Evolutionary conservation across 768 basidiomycete genomes (phyloP).

Genomic region (Phylloporus sp.): DNA sequence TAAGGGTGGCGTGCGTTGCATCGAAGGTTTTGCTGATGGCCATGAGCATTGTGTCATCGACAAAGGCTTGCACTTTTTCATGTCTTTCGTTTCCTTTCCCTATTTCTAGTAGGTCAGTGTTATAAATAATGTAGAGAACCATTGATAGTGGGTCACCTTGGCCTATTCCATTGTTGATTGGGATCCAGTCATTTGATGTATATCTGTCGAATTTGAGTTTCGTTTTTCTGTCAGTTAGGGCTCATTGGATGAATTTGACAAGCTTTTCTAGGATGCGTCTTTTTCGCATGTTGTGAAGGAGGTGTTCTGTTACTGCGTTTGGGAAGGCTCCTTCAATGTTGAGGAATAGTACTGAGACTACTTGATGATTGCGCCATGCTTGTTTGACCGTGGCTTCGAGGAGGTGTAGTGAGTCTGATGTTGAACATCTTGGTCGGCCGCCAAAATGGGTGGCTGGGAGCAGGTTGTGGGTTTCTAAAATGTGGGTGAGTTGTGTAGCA

Average conservation of each 20-base stretch:
- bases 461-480: neutral
- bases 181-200: slow-evolving; percentile 11
- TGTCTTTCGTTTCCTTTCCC: neutral
- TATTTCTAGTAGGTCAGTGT: slow-evolving; percentile 15
- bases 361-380: neutral
- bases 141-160: slow-evolving; percentile 34
- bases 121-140: slow-evolving; percentile 32
- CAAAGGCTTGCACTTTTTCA: slow-evolving; percentile 26
- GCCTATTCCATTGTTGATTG: slow-evolving; percentile 23
- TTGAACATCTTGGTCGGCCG: neutral
- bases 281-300: slow-evolving; percentile 8
- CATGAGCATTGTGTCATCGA: slow-evolving; percentile 28
- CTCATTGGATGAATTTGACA: neutral
- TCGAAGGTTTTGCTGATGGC: slow-evolving; percentile 24
- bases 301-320: neutral
- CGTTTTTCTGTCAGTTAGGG: slow-evolving; percentile 5
- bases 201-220: slow-evolving; percentile 24
- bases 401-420: neutral
- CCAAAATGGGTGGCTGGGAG: neutral
- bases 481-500: neutral
- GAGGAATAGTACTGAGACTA: neutral
- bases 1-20: slow-evolving; percentile 14
- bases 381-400: neutral
- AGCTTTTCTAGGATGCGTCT: neutral
- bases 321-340: slow-evolving; percentile 8